Percentiles rank a stretch among this genome's conserved stretches.
phyloP scores from a whole-genome alignment of 2,329 filamentous ascomycete species.

The Penicillium crustosum region DNA sequence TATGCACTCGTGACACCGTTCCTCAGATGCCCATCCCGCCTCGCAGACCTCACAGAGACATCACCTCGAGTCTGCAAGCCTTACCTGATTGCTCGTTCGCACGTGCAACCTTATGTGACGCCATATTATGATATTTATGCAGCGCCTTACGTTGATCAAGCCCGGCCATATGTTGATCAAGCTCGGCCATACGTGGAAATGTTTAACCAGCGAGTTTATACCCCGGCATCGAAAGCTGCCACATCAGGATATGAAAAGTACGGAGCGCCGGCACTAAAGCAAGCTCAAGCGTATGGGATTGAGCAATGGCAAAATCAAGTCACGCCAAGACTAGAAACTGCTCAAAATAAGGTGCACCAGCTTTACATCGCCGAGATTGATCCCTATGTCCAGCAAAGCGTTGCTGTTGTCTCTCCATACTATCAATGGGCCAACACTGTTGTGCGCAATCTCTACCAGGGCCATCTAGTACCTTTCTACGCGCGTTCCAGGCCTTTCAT shows the following conservation, averaged over 20 bases:
- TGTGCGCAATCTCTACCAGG: conserved; percentile 23
- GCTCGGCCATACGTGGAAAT: conserved; percentile 69
- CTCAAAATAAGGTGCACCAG: conserved; percentile 59
- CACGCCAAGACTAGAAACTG: conserved; percentile 69
- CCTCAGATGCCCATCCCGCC: conserved; percentile 75
- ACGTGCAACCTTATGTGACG: conserved; percentile 70
- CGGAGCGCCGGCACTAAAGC: conserved; percentile 69
- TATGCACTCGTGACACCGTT: conserved; percentile 77
- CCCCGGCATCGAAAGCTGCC: conserved; percentile 66
- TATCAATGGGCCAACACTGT: conserved; percentile 70
- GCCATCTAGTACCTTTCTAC: conserved; percentile 74
- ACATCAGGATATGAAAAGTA: conserved; percentile 64
- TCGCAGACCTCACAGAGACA: conserved; percentile 64
- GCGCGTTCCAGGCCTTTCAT: conserved; percentile 72
- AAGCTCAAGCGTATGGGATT: conserved; percentile 64
- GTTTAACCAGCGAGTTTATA: conserved; percentile 62
- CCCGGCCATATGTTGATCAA: conserved; percentile 71
- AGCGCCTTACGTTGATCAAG: conserved; percentile 75
- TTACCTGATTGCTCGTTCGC: conserved; percentile 67
- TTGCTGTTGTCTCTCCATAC: conserved; percentile 66
- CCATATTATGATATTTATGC: conserved; percentile 87
- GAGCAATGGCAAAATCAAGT: conserved; percentile 77
- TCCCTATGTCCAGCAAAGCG: conserved; percentile 68
- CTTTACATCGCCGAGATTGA: conserved; percentile 71
- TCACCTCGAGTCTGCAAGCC: conserved; percentile 80